Base-by-base conservation (phyloP, 495 filamentous ascomycete genomes). In the Lasiosphaeria ovina region DNA sequence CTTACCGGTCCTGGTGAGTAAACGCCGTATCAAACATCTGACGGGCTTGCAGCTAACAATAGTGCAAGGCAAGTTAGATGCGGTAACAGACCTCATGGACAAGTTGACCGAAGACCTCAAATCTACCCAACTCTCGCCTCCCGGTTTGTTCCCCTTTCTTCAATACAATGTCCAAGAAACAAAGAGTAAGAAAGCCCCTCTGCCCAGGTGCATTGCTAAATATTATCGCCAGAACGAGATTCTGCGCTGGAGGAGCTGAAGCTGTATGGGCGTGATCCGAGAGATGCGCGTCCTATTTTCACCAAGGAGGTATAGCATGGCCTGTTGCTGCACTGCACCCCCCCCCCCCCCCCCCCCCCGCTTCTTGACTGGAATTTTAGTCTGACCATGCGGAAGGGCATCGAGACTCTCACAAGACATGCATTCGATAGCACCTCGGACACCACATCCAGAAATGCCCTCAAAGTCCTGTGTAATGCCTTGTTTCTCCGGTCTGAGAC, bases 391-490 rank as follows among this genome's bases (percentile, higher is more conserved):
- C 47, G 17, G n/a, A 61, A 96, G 90, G 92, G 91, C 6, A 88
- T 98, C 44, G 76, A 86, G 48, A 86, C 80, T 5, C 77, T 98
- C 42, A 77, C 83, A 42, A 83, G 77, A 45, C 86, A 94, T 77
- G 91, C 86, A 16, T 87, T 97, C 59, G 79, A 87, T 54, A 85
- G 82, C 7, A 58, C 76, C 0, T 83, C 81, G 35, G 68, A 70
- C 35, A 79, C 82, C 4, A 83, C 87, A 3, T 89, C 90, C 6
- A 85, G 85, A 54, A 86, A 92, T 67, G 94, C 93, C 3, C 74
- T 97, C 35, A 84, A 92, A 59, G 91, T 91, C 63, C 77, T 98
- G 33, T 94, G 92, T 59, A 98, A 98, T 74, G 84, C 92, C 4
- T 75, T 98, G 36, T 76, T 97, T 4, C 79, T 98, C 12, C 81